A percentile compares a stretch with the other conserved stretches of the same genome.
phyloP scores from a whole-genome alignment of 2,329 filamentous ascomycete species.

The Malbranchea cinnamomea region DNA sequence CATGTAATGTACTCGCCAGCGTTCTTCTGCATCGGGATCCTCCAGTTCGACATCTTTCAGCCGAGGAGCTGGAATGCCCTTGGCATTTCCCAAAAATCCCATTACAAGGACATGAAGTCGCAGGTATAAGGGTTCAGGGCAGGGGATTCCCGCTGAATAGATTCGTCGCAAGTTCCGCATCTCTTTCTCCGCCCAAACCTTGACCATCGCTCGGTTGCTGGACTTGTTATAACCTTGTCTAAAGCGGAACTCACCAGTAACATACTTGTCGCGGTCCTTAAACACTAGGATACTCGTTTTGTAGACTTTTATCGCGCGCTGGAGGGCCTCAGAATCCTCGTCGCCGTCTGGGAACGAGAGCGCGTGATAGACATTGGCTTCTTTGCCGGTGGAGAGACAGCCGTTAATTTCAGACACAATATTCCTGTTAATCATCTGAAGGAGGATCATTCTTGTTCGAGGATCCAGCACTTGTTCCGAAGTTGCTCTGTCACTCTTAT shows the following conservation, averaged over 20 bases:
- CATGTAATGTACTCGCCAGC: slow-evolving; percentile 66
- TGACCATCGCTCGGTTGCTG: slow-evolving; percentile 93
- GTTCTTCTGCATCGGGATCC: slow-evolving; percentile 50
- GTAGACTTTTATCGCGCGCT: slow-evolving; percentile 94
- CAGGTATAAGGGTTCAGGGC: slow-evolving; percentile 75
- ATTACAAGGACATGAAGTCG: slow-evolving; percentile 93
- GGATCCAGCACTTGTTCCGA: slow-evolving; percentile 91
- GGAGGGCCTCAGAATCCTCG: slow-evolving; percentile 38
- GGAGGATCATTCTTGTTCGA: slow-evolving; percentile 82
- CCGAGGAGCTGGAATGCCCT: slow-evolving; percentile 75
- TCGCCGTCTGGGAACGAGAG: slow-evolving; percentile 46
- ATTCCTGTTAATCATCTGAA: slow-evolving; percentile 90
- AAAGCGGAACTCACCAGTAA: slow-evolving; percentile 87
- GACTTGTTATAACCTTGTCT: slow-evolving; percentile 82
- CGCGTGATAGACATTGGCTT: slow-evolving; percentile 95
- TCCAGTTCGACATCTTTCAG: slow-evolving; percentile 71
- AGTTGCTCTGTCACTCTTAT: slow-evolving; percentile 86
- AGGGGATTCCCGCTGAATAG: slow-evolving; percentile 69
- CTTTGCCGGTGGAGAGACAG: slow-evolving; percentile 90
- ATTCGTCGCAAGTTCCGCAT: slow-evolving; percentile 85
- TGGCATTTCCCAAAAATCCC: slow-evolving; percentile 77
- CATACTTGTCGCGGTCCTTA: slow-evolving; percentile 94
- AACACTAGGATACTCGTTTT: slow-evolving; percentile 96
- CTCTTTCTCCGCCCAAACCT: slow-evolving; percentile 97
- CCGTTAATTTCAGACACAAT: slow-evolving; percentile 85